These are phyloP conservation scores for Pseudogymnoascus sp. DNA, from an alignment of 2,329 filamentous ascomycete genomes.

Conservation along the genomic window DNA sequence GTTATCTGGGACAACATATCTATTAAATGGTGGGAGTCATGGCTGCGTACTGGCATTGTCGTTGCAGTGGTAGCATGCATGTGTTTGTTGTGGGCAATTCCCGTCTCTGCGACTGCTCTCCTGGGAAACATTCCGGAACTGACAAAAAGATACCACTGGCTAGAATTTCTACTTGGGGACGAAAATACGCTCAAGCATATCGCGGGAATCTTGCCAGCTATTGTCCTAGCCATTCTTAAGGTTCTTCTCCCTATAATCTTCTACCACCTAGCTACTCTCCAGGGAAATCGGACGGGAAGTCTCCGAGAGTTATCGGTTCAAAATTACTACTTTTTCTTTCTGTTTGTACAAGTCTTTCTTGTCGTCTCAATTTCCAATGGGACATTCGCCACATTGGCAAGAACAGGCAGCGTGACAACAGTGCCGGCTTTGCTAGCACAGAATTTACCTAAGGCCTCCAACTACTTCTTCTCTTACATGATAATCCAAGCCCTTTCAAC, in stretches of 20 bases:
- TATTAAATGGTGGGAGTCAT: conserved; percentile 87
- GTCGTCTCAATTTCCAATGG: conserved; percentile 79
- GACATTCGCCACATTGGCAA: conserved; percentile 47
- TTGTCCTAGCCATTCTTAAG: conserved; percentile 69
- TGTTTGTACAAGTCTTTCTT: conserved; percentile 92
- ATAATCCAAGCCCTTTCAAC: conserved; percentile 87
- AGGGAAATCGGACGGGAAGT: conserved; percentile 77
- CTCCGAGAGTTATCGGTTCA: conserved; percentile 78
- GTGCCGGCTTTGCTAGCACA: conserved; percentile 15
- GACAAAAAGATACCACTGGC: conserved; percentile 58
- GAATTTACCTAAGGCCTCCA: conserved; percentile 78
- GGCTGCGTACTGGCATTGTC: conserved; percentile 54
- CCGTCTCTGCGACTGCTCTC: conserved; percentile 79
- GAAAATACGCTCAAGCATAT: conserved; percentile 57
- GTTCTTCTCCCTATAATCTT: conserved; percentile 76
- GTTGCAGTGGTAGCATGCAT: conserved; percentile 62
- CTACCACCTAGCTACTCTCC: conserved; percentile 61
- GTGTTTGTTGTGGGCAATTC: conserved; percentile 83
- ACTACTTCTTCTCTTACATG: conserved; percentile 99
- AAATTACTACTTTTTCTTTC: conserved; percentile 84
- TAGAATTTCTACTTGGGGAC: conserved; percentile 58
- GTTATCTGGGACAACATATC: conserved; percentile 98
- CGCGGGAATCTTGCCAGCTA: conserved; percentile 78
- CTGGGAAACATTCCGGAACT: conserved; percentile 71
- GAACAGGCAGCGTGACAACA: too few species aligned